These are phyloP conservation scores for Chlorociboria aeruginascens DNA, from an alignment of 495 filamentous ascomycete genomes.

Conservation along the genomic window DNA sequence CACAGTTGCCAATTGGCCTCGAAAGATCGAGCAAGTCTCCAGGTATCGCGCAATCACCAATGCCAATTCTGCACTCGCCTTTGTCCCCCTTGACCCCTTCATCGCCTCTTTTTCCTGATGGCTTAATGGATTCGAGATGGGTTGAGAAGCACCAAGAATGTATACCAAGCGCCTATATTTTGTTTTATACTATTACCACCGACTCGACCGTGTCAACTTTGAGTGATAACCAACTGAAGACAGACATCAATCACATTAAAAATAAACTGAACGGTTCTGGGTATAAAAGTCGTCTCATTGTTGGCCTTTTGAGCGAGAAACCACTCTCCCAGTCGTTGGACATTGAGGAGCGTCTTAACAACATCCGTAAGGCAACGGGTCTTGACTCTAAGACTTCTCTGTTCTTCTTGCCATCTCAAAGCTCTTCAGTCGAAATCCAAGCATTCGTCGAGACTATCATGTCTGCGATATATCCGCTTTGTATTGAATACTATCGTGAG, in stretches of 20 bases:
- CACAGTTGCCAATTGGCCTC: slow-evolving; percentile 30
- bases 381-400: slow-evolving; percentile 66
- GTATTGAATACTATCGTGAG: slow-evolving; percentile 81
- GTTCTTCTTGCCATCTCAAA: slow-evolving; percentile 49
- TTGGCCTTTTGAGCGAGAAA: slow-evolving; percentile 64
- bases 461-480: slow-evolving; percentile 44
- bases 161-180: slow-evolving; percentile 67
- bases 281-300: slow-evolving; percentile 62
- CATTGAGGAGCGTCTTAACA: slow-evolving; percentile 63
- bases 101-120: slow-evolving; percentile 76
- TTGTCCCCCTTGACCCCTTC: slow-evolving; percentile 75
- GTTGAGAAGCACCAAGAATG: slow-evolving; percentile 72
- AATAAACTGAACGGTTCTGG: slow-evolving; percentile 51
- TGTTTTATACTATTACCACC: slow-evolving; percentile 57
- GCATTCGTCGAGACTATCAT: slow-evolving; percentile 54
- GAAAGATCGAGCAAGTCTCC: slow-evolving; percentile 19
- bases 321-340: slow-evolving; percentile 44
- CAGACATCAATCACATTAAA: slow-evolving; percentile 69
- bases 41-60: slow-evolving; percentile 27
- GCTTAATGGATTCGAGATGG: slow-evolving; percentile 71
- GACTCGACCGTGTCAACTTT: slow-evolving; percentile 58
- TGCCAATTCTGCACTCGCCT: slow-evolving; percentile 63
- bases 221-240: slow-evolving; percentile 78
- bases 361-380: slow-evolving; percentile 63
- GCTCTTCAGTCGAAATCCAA: slow-evolving; percentile 31